Conservation (phyloP, 192 early-diverging fungal genomes). For the Podila epigama region DNA sequence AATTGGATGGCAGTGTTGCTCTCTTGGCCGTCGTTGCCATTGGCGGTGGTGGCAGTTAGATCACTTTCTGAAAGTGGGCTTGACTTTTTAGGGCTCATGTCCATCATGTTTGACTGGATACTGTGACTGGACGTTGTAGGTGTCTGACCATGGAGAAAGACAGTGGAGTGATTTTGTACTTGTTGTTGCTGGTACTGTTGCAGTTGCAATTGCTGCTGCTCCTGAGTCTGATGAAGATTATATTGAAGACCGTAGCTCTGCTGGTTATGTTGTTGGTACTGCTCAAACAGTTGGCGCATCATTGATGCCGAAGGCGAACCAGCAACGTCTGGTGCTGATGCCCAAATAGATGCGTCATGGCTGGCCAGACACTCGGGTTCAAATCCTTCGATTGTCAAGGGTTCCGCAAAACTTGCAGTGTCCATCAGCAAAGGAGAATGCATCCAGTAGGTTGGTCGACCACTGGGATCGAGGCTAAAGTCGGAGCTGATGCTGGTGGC, state of each 20-base stretch:
- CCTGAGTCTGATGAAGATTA: not conserved
- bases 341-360: no score
- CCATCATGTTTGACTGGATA: no score
- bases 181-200: no score
- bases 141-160: no score
- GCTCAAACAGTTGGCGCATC: not conserved
- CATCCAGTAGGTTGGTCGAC: not conserved
- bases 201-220: not conserved
- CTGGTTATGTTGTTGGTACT: not conserved
- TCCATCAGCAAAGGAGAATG: not conserved
- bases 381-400: slow-evolving; percentile 17
- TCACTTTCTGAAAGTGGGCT: no score
- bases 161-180: no score
- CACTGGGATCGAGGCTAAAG: not conserved
- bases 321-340: not conserved
- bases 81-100: no score
- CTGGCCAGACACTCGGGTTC: slow-evolving; percentile 40
- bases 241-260: not conserved
- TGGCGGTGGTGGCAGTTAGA: no score
- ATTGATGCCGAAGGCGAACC: not conserved
- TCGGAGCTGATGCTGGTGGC: no score
- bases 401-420: not conserved
- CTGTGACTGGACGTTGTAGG: no score
- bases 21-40: no score
- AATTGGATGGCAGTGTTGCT: not conserved